Evolutionary conservation across 2,329 filamentous ascomycete genomes (phyloP), one percentile per base, ranked within the genome.

Genomic region (Sclerotinia subarctica): DNA sequence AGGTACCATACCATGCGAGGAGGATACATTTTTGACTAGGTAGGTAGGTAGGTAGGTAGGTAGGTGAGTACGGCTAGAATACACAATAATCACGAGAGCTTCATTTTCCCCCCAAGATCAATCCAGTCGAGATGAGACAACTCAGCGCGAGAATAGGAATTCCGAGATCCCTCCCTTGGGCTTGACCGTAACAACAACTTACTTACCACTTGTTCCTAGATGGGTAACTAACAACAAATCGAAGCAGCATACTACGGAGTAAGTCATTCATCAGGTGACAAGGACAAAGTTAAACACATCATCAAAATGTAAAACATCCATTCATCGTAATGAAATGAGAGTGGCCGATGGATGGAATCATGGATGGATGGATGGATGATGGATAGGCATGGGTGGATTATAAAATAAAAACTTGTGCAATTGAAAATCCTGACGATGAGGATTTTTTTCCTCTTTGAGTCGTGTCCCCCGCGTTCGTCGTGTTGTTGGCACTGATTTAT

Each of bases 241-340:
- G n/a, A n/a, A n/a, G 32, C 26, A 53, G 17, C 19, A 13, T 5
- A n/a, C n/a, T n/a, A n/a, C n/a, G n/a, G n/a, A n/a, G n/a, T n/a
- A n/a, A 17, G 29, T 29, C 29, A 11, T 17, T n/a, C 57, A 59
- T 59, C 57, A 59, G 57, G 57, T 59, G 57, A 49, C 35, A 2
- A 11, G 15, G 8, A 13, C 32, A 21, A 1, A 49, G 49, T n/a
- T 42, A 52, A 52, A 49, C 60, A 64, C 60, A 52, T 64, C 60
- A 64, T 64, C 60, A 64, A 60, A 51, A 52, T 64, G 60, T 52
- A 64, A 64, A 64, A 64, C 60, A 64, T n/a, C 11, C 7, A 35
- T 10, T 7, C 6, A 29, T 29, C 29, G 29, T 29, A 29, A 5
- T 29, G 29, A 29, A 29, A 6, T 32, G 29, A n/a, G 57, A 17